Conservation (phyloP, 78 protist species). For the Protostelium mycophagum region DNA sequence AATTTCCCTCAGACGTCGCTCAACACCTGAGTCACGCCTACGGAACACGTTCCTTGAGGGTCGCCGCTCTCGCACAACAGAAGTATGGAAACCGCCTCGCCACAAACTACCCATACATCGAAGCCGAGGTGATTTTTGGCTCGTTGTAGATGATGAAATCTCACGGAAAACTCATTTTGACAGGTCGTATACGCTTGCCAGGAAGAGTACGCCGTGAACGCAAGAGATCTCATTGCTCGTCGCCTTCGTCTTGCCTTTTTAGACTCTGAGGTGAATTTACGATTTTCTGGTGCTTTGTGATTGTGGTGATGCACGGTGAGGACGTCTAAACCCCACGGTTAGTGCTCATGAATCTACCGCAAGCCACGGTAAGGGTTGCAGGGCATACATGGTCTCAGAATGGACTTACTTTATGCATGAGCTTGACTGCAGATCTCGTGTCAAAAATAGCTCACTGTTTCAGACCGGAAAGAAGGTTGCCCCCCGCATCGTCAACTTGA, state of each 20-base stretch:
- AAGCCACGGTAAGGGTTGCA: too few relatives aligned
- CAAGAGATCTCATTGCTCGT: conserved; percentile 74
- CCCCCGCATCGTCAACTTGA: not conserved
- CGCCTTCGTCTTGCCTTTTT: conserved; percentile 87
- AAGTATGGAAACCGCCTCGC: conserved; percentile 21
- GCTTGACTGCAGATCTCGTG: too few relatives aligned
- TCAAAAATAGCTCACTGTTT: too few relatives aligned
- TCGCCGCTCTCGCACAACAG: conserved; percentile 26
- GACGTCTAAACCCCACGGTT: too few relatives aligned
- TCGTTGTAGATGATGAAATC: not conserved
- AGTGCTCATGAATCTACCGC: too few relatives aligned
- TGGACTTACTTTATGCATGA: too few relatives aligned
- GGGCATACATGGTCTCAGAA: too few relatives aligned
- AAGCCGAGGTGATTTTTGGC: conserved; percentile 70
- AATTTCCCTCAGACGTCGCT: conserved; percentile 9
- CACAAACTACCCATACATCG: conserved; percentile 68
- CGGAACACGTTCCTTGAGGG: conserved; percentile 46
- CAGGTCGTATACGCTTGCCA: conserved; percentile 23
- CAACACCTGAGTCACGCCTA: conserved; percentile 22
- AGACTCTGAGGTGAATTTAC: conserved; percentile 44
- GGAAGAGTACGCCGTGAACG: conserved; percentile 73
- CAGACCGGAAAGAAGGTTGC: not conserved
- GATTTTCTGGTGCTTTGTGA: too few relatives aligned
- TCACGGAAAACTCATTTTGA: not conserved
- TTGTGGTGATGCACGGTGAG: too few relatives aligned